phyloP scores from a whole-genome alignment of 1,284 basidiomycete genomes.

The Moesziomyces globuligerus region DNA sequence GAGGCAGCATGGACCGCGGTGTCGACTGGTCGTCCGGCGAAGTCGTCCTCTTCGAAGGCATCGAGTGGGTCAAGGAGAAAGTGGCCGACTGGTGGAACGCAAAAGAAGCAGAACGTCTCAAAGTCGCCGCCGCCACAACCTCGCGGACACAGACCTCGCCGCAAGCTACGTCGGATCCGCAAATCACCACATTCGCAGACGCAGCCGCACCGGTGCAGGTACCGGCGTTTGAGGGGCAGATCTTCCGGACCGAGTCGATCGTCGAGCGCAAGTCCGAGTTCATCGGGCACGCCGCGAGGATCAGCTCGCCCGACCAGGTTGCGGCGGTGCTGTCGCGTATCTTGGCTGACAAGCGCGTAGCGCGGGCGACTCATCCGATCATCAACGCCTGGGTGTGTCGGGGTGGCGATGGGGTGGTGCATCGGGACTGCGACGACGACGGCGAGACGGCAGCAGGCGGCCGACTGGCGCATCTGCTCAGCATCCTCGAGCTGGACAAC shows the following conservation, averaged over 20 bases:
- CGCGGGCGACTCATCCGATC: constrained; percentile 63
- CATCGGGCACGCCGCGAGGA: constrained; percentile 61
- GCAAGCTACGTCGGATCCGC: background rate
- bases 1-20: constrained; percentile 22
- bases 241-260: constrained; percentile 58
- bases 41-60: constrained; percentile 65
- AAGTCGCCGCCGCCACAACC: background rate
- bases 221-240: constrained; percentile 7
- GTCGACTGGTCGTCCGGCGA: constrained; percentile 54
- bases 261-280: constrained; percentile 67
- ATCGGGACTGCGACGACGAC: constrained; percentile 66
- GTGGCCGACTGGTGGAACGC: constrained; percentile 54
- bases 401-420: constrained; percentile 47
- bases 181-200: constrained; percentile 8
- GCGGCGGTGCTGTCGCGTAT: constrained; percentile 50
- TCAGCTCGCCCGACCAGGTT: constrained; percentile 60
- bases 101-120: constrained; percentile 11
- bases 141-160: background rate
- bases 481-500: constrained; percentile 59
- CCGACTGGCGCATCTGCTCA: constrained; percentile 65
- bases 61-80: constrained; percentile 63
- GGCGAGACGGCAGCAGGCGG: constrained; percentile 67
- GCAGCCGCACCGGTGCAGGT: background rate
- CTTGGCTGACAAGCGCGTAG: constrained; percentile 54
- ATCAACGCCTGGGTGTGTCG: constrained; percentile 67